Evolutionary conservation across 495 filamentous ascomycete species (phyloP).

Genomic region (Recurvomyces mirabilis): DNA sequence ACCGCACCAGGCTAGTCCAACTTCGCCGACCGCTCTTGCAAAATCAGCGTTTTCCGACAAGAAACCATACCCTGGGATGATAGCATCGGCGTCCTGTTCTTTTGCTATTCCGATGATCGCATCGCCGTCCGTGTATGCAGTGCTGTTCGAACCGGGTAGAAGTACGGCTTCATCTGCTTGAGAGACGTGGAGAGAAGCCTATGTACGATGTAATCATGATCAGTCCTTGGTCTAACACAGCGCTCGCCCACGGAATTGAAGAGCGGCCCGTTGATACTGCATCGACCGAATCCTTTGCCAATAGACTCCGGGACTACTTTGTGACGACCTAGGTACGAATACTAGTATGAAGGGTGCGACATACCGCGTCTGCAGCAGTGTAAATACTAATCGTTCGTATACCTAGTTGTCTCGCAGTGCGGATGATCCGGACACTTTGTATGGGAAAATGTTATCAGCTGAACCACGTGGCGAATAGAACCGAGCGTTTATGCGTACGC

Average conservation of each 20-base stretch:
- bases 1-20: constrained; percentile 46
- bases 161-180: constrained; percentile 42
- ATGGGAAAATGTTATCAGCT: too few relatives aligned
- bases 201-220: too few relatives aligned
- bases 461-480: too few relatives aligned
- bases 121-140: constrained; percentile 40
- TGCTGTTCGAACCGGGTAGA: constrained; percentile 36
- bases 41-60: constrained; percentile 50
- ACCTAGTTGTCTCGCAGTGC: constrained; percentile 25
- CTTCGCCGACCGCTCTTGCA: constrained; percentile 35
- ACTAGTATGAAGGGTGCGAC: too few relatives aligned
- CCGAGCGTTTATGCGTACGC: constrained; percentile 4
- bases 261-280: too few relatives aligned
- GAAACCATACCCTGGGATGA: constrained; percentile 50
- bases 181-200: constrained; percentile 43
- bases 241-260: too few relatives aligned
- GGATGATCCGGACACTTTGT: constrained; percentile 22
- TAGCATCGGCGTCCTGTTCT: constrained; percentile 33
- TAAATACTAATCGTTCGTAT: constrained; percentile 45
- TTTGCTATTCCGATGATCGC: constrained; percentile 41
- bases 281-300: too few relatives aligned
- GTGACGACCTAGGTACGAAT: too few relatives aligned
- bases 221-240: too few relatives aligned
- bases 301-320: too few relatives aligned
- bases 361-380: constrained; percentile 43